Base-by-base conservation (phyloP, 306 rosid genomes). In the Begonia fuchsioides region DNA sequence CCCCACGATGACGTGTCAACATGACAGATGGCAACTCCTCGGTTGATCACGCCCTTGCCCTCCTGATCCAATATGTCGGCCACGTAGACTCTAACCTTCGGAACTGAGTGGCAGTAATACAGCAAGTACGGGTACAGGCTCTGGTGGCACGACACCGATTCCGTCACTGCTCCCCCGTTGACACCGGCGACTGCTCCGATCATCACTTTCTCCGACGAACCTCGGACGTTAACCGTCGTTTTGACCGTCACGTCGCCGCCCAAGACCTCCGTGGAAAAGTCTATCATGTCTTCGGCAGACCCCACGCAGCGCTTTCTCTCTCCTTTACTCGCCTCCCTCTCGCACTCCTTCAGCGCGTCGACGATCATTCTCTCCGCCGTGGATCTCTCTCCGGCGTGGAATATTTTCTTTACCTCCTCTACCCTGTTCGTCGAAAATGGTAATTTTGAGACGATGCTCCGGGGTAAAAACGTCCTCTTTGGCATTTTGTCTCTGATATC, bases 81-180 rank as follows among this genome's bases (percentile, higher is more conserved):
- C 44, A 70, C 92, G 32, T 90, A 84, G 1, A 81, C 81, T 12
- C 92, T 70, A 45, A 84, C 95, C 32, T 63, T 52, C 0, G 95
- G 97, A 2, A 81, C 93, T 1, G 82, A 76, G 77, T 90, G 97
- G 43, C 97, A 90, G 32, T 90, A 90, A 54, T 84, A 90, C 43
- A 90, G 38, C 44, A 90, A 52, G 56, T 90, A 81, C 11, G 97
- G 93, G 76, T 81, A 90, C 71, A 90, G 18, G 52, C 82, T 81
- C 43, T 81, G 97, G 52, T 90, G 95, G 65, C 97, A 90, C 0
- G 97, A 90, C 1, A 90, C 95, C 0, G 95, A 78, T 38, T 77
- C 39, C 0, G 80, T 83, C 53, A 79, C 75, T 20, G 64, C 20
- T 50, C 97, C 97, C 6, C 93, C 80, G 75, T 76, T 61, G 58